phyloP scores from a whole-genome alignment of 257 asterid species.

The Anisodus tanguticus region DNA sequence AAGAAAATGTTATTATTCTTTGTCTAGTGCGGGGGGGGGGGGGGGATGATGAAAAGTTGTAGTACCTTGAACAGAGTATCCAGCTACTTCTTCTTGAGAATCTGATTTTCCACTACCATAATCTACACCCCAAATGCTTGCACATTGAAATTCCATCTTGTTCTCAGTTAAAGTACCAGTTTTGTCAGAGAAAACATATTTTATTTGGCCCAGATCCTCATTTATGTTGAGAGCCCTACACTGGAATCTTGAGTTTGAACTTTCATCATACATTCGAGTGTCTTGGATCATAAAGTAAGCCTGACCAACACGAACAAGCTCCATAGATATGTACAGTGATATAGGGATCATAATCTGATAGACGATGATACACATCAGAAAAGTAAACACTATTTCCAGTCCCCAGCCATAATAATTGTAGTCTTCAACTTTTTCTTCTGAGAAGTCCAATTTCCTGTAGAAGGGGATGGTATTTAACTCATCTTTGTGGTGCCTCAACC shows the following conservation, averaged over 20 bases:
- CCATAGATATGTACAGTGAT: slow-evolving; percentile 95
- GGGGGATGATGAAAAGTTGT: slow-evolving; percentile 28
- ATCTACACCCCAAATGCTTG: slow-evolving; percentile 83
- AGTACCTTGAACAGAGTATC: slow-evolving; percentile 67
- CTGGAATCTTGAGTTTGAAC: slow-evolving; percentile 86
- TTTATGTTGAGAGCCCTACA: slow-evolving; percentile 96
- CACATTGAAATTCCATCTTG: slow-evolving; percentile 98
- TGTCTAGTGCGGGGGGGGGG: neutral
- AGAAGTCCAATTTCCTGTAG: slow-evolving; percentile 72
- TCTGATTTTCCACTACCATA: slow-evolving; percentile 48
- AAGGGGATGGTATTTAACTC: slow-evolving; percentile 78
- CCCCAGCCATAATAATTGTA: slow-evolving; percentile 92
- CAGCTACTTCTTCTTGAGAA: slow-evolving; percentile 50
- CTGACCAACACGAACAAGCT: slow-evolving; percentile 98
- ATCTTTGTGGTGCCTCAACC: slow-evolving; percentile 74
- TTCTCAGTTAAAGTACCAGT: slow-evolving; percentile 98
- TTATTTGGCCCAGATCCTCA: slow-evolving; percentile 98
- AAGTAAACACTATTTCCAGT: slow-evolving; percentile 81
- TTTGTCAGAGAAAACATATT: slow-evolving; percentile 94
- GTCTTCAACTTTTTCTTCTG: slow-evolving; percentile 49
- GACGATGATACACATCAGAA: slow-evolving; percentile 92
- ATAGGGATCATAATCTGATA: slow-evolving; percentile 98
- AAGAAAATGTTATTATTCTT: neutral
- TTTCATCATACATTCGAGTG: slow-evolving; percentile 62
- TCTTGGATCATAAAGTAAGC: slow-evolving; percentile 94